Evolutionary conservation across 148 eudicot genomes (phyloP).

Genomic region (Amaranthus hypochondriacus): DNA sequence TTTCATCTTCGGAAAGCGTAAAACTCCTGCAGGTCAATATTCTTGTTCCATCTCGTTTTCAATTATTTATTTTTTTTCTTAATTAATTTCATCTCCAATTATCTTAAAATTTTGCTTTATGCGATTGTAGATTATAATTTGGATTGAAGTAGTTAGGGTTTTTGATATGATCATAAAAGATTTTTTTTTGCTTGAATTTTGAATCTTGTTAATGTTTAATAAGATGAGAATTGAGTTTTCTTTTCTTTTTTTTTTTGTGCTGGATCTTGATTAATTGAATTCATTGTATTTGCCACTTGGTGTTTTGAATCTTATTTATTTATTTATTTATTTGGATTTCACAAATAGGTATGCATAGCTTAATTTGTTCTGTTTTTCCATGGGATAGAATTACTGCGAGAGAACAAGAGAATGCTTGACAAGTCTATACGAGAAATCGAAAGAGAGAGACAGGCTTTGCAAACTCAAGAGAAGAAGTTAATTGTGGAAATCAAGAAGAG

Average conservation of each 20-base stretch:
- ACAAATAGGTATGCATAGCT: neutral
- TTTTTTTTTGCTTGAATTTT: no score
- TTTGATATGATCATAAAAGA: neutral
- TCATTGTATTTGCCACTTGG: neutral
- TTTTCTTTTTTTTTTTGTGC: neutral
- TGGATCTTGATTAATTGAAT: no score
- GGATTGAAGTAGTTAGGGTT: constrained; percentile 5
- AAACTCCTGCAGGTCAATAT: constrained; percentile 79
- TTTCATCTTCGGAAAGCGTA: constrained; percentile 80
- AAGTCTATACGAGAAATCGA: constrained; percentile 94
- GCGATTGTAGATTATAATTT: neutral
- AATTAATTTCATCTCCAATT: neutral
- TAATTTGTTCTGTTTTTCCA: constrained; percentile 6
- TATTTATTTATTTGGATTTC: neutral
- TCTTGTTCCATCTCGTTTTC: neutral
- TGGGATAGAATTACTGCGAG: constrained; percentile 81
- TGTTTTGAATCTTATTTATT: no score
- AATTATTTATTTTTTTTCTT: neutral
- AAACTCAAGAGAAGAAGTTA: constrained; percentile 92
- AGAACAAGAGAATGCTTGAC: constrained; percentile 96
- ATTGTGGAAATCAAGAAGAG: constrained; percentile 92
- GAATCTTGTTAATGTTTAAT: no score
- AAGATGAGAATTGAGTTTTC: neutral
- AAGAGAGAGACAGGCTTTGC: constrained; percentile 92
- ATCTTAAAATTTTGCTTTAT: no score